These are phyloP conservation scores for Stachybotrys echinatus DNA, from an alignment of 2,329 filamentous ascomycete genomes.

Conservation along the genomic window DNA sequence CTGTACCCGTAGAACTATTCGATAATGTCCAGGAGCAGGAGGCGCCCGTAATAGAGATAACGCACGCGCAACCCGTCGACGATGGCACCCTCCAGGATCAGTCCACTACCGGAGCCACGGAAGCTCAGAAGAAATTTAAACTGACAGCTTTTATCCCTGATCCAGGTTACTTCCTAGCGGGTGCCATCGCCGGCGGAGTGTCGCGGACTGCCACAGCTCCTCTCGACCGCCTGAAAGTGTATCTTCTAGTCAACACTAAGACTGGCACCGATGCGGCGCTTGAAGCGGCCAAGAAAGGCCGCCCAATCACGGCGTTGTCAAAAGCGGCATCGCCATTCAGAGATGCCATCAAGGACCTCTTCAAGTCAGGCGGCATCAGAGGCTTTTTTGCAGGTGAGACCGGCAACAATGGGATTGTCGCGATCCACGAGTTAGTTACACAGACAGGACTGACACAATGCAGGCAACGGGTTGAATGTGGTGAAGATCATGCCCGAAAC, in stretches of 20 bases:
- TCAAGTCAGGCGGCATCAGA: constrained; percentile 77
- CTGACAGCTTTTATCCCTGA: constrained; percentile 69
- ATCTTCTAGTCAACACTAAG: constrained; percentile 84
- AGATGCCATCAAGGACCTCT: constrained; percentile 71
- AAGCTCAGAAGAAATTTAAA: constrained; percentile 38
- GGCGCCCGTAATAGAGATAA: constrained; percentile 14
- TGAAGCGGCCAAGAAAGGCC: constrained; percentile 64
- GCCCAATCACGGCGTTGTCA: constrained; percentile 57
- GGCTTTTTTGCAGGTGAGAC: constrained; percentile 84
- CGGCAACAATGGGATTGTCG: neutral
- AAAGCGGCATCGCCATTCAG: constrained; percentile 65
- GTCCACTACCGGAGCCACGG: constrained; percentile 26
- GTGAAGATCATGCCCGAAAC: constrained; percentile 98
- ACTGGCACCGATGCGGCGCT: constrained; percentile 46
- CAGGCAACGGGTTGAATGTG: constrained; percentile 94
- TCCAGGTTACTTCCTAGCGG: constrained; percentile 97
- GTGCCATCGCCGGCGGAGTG: constrained; percentile 88
- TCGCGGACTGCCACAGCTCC: constrained; percentile 94
- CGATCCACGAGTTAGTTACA: neutral
- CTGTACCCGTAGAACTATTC: constrained; percentile 5
- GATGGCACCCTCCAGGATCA: constrained; percentile 28
- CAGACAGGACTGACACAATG: constrained; percentile 5
- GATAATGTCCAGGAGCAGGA: constrained; percentile 15
- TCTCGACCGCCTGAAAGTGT: constrained; percentile 94
- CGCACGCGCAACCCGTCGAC: constrained; percentile 11